Base-by-base conservation (phyloP, 345 rosid genomes). In the Citrus sp. region DNA sequence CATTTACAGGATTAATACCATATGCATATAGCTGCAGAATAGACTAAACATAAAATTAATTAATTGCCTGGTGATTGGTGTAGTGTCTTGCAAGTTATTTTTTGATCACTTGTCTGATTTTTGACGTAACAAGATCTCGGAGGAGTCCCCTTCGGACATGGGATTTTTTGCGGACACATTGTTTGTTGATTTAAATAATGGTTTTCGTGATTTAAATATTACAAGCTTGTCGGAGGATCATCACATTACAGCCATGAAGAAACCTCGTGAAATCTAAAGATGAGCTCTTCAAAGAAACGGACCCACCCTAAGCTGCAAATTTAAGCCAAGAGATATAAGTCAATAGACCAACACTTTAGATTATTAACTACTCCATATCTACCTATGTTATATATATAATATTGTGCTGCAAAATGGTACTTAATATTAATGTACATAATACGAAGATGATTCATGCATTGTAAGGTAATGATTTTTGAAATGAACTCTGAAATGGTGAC, bases 251-350 rank as follows among this genome's bases (percentile, higher is more conserved):
- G 34, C 68, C 46, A 49, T 25, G 59, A 62, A 68, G 65, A 78
- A 74, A 72, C 49, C 64, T 22, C 27, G 32, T 21, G 72, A 67
- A 68, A 24, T 82, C 34, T 61, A 62, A 63, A 65, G 71, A 49
- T 46, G 71, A 67, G 75, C 28, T 25, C 40, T 5, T 38, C 13
- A 42, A 49, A 46, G 71, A 74, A 79, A 64, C 73, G 87, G 82
- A 78, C 82, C 85, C 85, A 79, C 87, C n/a, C n/a, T 42, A 37
- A 82, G 72, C 80, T 30, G 60, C 13, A 68, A 73, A 89, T 86
- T 85, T 80, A 85, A 83, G 78, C 83, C 66, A 28, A 80, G 84
- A 79, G 81, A 86, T 40, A 77, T 60, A 83, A 87, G 84, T 83
- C 85, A 84, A 82, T 66, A 56, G 49, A 38, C 80, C 86, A 84